Conservation (phyloP, 2,329 filamentous ascomycete species). For the Colletotrichum destructivum region DNA sequence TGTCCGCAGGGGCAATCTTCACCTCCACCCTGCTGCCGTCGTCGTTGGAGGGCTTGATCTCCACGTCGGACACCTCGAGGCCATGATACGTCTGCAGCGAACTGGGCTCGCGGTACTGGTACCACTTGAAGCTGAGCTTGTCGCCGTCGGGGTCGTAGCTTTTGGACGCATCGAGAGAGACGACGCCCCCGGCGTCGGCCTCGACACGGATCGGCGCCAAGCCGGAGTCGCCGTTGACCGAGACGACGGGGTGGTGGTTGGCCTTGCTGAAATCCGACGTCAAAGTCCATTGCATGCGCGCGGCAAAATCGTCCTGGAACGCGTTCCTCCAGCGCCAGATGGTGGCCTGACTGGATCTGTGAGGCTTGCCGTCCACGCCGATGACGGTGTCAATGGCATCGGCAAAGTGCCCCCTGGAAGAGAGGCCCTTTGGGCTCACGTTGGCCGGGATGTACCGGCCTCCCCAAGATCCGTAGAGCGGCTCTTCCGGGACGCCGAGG, state of each 20-base stretch:
- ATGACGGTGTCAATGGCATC: conserved; percentile 50
- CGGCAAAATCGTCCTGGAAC: conserved; percentile 60
- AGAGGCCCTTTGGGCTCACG: conserved; percentile 44
- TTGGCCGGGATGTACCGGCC: conserved; percentile 59
- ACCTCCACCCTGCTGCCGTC: conserved; percentile 41
- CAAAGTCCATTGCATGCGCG: conserved; percentile 58
- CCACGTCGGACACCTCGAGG: conserved; percentile 57
- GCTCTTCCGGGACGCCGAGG: conserved; percentile 61
- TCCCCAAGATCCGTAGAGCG: conserved; percentile 65
- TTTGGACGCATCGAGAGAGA: conserved; percentile 60
- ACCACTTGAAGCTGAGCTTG: conserved; percentile 63
- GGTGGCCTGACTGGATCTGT: conserved; percentile 51
- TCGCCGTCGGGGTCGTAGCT: conserved; percentile 64
- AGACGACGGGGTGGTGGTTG: conserved; percentile 63
- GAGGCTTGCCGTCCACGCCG: conserved; percentile 48
- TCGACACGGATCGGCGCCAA: conserved; percentile 56
- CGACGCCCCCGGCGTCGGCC: conserved; percentile 55
- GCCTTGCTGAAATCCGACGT: conserved; percentile 48
- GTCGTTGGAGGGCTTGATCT: conserved; percentile 46
- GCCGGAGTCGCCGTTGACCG: conserved; percentile 58
- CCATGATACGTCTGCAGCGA: conserved; percentile 58
- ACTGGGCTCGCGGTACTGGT: conserved; percentile 59
- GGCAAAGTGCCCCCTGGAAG: conserved; percentile 46
- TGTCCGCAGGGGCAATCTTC: conserved; percentile 49
- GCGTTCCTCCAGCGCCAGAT: conserved; percentile 60